Conservation (phyloP, 2,329 filamentous ascomycete species). For the Colletotrichum coccodes region DNA sequence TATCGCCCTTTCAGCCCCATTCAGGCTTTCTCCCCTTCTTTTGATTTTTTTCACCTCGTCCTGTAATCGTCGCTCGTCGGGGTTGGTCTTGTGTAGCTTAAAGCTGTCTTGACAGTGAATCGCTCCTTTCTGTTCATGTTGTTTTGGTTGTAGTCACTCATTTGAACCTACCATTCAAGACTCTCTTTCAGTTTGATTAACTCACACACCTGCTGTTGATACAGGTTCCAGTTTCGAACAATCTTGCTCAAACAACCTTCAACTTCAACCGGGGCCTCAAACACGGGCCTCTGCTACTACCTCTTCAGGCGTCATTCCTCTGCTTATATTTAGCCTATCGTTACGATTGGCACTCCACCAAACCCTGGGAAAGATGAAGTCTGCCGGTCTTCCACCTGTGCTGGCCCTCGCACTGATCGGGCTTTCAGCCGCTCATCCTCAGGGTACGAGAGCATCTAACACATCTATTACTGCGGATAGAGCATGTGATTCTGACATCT, state of each 20-base stretch:
- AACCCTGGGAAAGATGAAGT: conserved; percentile 11
- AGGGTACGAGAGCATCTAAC: background rate
- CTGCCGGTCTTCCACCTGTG: background rate
- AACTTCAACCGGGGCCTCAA: background rate
- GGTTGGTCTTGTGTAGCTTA: conserved; percentile 2
- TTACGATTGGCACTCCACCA: background rate
- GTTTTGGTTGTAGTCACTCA: conserved; percentile 35
- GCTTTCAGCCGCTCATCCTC: conserved; percentile 24
- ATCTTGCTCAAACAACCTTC: background rate
- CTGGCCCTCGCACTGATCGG: conserved; percentile 6
- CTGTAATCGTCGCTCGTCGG: conserved; percentile 30
- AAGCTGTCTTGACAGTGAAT: conserved; percentile 29
- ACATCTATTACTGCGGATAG: background rate
- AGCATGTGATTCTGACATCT: background rate
- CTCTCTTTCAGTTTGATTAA: conserved; percentile 17
- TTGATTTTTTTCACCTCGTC: background rate
- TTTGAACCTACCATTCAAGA: conserved; percentile 31
- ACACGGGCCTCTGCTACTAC: background rate
- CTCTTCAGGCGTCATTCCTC: background rate
- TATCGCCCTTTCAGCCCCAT: background rate
- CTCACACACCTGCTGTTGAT: conserved; percentile 18
- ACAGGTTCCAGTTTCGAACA: background rate
- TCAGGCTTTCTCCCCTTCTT: conserved; percentile 5
- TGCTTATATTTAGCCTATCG: background rate
- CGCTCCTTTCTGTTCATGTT: conserved; percentile 35